Base-by-base conservation (phyloP, 1,284 basidiomycete genomes). In the Calocybe gambosa region DNA sequence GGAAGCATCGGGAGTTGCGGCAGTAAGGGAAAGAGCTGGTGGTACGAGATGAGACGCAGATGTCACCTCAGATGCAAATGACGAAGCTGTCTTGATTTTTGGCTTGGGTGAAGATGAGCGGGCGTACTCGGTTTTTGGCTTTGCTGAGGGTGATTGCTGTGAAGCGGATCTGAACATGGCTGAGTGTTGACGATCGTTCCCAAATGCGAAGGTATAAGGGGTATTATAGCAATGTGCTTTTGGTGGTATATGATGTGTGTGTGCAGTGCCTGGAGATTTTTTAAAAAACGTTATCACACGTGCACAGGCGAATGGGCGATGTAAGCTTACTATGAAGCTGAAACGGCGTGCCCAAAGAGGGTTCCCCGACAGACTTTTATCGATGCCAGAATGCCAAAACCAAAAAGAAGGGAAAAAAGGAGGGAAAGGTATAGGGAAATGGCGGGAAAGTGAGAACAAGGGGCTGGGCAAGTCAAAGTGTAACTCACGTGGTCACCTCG, bases 1-100 rank as follows among this genome's bases (percentile, higher is more conserved):
- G n/a, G 69, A 69, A 12, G 61, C 55, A 41, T 64, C 60, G 20
- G 70, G 68, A 1, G 67, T 70, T 12, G 70, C 63, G 9, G 62
- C 58, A 26, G 63, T 70, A 28, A 69, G 56, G 5, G 66, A 65
- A 35, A 71, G 51, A n/a, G 58, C 56, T 15, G 69, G 69, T 5
- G 66, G 65, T 9, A 52, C 56, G 15, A 66, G 56, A 38, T 64
- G 52, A 19, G 61, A 62, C 21, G 61, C 60, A 15, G 59, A 57
- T 50, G 57, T 55, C 37, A 50, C 55, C 37, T 16, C 42, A 43
- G 55, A 51, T 23, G 50, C 47, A 45, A 57, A 49, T 19, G 47
- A 50, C n/a, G 51, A 46, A 15, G 51, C 43, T 5, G 61, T 58
- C 29, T 56, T 51, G 10, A 62, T 53, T 51, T 58, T 58, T 36